phyloP scores from a whole-genome alignment of 2,329 filamentous ascomycete species.

The Sporothrix schenckii region DNA sequence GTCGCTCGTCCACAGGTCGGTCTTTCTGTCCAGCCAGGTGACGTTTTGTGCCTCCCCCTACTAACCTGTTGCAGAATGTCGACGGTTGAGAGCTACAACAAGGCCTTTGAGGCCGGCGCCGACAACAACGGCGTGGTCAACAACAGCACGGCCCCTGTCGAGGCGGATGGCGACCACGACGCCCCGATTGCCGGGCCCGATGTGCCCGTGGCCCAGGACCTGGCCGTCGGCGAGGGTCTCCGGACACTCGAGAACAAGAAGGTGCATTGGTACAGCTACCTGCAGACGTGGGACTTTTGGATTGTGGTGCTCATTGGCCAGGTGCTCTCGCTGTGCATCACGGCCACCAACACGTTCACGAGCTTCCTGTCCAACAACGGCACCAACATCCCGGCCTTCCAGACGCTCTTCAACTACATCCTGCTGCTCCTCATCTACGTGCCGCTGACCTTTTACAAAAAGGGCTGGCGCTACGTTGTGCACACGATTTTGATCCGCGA shows the following conservation, averaged over 20 bases:
- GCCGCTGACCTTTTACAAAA: slow-evolving; percentile 73
- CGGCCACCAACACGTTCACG: slow-evolving; percentile 88
- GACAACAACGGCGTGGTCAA: not conserved
- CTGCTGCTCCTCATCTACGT: slow-evolving; percentile 82
- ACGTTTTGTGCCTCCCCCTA: too few relatives aligned
- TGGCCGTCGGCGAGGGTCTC: slow-evolving; percentile 55
- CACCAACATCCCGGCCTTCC: slow-evolving; percentile 89
- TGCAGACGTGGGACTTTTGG: slow-evolving; percentile 87
- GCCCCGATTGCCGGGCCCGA: slow-evolving; percentile 32
- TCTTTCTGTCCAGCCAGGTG: too few relatives aligned
- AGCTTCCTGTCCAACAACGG: slow-evolving; percentile 66
- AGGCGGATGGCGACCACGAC: slow-evolving; percentile 26
- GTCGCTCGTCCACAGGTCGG: not conserved
- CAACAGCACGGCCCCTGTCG: slow-evolving; percentile 6
- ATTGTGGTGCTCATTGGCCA: slow-evolving; percentile 79
- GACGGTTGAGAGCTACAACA: slow-evolving; percentile 26
- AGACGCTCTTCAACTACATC: slow-evolving; percentile 93
- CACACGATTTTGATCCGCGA: slow-evolving; percentile 64
- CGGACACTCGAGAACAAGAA: slow-evolving; percentile 58
- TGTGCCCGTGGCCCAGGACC: slow-evolving; percentile 40
- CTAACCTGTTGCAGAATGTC: not conserved
- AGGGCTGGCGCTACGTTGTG: slow-evolving; percentile 73
- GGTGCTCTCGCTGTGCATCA: slow-evolving; percentile 85
- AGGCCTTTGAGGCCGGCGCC: slow-evolving; percentile 29
- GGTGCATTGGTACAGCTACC: slow-evolving; percentile 69